Evolutionary conservation across 2,329 filamentous ascomycete species (phyloP).

Genomic region (Penicillium sp.): DNA sequence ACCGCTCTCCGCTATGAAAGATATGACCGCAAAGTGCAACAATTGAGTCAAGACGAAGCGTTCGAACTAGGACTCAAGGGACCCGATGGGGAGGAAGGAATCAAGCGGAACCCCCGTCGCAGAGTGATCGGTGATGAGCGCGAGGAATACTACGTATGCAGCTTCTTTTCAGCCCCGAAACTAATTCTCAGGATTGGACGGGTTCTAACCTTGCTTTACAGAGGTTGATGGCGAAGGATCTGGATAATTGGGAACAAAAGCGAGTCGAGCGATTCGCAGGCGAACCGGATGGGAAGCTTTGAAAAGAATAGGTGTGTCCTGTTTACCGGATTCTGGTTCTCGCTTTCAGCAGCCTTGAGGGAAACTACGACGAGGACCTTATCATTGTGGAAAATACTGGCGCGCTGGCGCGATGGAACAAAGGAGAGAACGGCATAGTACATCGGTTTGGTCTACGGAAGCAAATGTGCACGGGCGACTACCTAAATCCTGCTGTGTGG

Average conservation of each 20-base stretch:
- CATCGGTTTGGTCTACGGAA: too few species aligned
- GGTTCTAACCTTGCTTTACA: slow-evolving; percentile 41
- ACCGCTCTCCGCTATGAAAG: slow-evolving; percentile 93
- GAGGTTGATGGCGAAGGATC: slow-evolving; percentile 82
- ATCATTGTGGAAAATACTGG: too few species aligned
- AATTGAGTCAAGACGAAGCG: slow-evolving; percentile 83
- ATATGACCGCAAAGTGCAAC: slow-evolving; percentile 85
- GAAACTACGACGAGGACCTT: too few species aligned
- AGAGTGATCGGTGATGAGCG: slow-evolving; percentile 47
- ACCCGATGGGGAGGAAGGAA: slow-evolving; percentile 75
- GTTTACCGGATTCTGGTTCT: not conserved
- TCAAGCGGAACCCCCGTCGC: slow-evolving; percentile 56
- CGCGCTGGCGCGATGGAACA: too few species aligned
- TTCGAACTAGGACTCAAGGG: slow-evolving; percentile 73
- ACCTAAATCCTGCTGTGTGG: too few species aligned
- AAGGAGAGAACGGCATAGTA: too few species aligned
- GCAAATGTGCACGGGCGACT: too few species aligned
- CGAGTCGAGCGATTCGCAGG: slow-evolving; percentile 86
- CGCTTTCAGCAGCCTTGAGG: too few species aligned
- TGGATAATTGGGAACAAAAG: slow-evolving; percentile 97
- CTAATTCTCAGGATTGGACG: not conserved
- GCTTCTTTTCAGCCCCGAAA: slow-evolving; percentile 12
- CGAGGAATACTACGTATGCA: slow-evolving; percentile 52
- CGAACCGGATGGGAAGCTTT: slow-evolving; percentile 83
- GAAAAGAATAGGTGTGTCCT: slow-evolving; percentile 25